Evolutionary conservation across 345 rosid genomes (phyloP), one percentile per base, ranked within the genome.

Genomic region (Eucalyptus pumila): DNA sequence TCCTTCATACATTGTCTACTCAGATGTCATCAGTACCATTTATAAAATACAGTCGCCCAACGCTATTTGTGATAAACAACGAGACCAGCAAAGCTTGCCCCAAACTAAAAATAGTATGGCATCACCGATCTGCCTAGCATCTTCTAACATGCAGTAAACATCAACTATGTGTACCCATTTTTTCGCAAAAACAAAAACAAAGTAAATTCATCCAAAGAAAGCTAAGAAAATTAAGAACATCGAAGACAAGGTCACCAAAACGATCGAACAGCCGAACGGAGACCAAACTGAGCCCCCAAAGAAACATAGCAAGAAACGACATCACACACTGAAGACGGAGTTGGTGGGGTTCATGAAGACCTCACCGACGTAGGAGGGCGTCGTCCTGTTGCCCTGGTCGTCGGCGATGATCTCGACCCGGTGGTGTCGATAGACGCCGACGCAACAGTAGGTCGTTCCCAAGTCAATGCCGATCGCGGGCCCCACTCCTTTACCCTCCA

Each of bases 341-440:
- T 94, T 94, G 88, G 86, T 60, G 23, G 96, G 95, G 88, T 94
- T 94, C 95, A 93, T 93, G 90, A 94, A 94, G 81, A 93, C 95
- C 92, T 94, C n/a, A n/a, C 87, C 95, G 51, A 94, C 94, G 34
- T 94, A 94, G 19, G 95, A 94, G 80, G 94, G 94, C 52, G 93
- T 92, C 65, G 93, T 92, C 21, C 94, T 67, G 89, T 92, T 92
- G 5, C 95, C 96, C 91, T 93, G 94, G 65, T 94, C 93, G 89
- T 94, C 93, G 89, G 95, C 94, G 83, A 94, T 94, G 91, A 94
- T 93, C 91, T 94, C 95, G 44, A 93, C 94, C 30, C 95, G 91
- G 87, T 93, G 92, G 67, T 94, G 94, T 37, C 93, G 95, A 94
- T 91, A 94, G 65, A 94, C 94, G 26, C 95, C 92, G 56, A 94